Evolutionary conservation across 345 rosid genomes (phyloP).

Genomic region (Acer yangbiense): DNA sequence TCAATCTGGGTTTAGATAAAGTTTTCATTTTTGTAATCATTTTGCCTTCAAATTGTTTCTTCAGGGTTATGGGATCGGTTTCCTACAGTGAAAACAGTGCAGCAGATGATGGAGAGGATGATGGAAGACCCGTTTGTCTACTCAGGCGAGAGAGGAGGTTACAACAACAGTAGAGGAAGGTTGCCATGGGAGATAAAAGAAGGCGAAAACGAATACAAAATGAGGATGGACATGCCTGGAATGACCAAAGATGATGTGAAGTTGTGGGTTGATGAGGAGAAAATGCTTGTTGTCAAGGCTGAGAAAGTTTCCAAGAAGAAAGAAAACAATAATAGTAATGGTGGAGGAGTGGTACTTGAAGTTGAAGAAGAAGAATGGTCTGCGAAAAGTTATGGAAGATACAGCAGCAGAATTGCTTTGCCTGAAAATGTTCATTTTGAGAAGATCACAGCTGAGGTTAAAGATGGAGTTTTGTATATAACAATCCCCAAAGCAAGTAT

Average conservation of each 20-base stretch:
- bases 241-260: conserved; percentile 68
- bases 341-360: conserved; percentile 18
- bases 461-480: conserved; percentile 61
- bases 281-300: conserved; percentile 54
- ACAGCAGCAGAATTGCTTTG: conserved; percentile 56
- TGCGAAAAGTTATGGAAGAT: conserved; percentile 57
- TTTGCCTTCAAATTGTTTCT: not conserved
- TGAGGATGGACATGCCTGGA: conserved; percentile 79
- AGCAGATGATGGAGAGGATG: conserved; percentile 64
- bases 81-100: conserved; percentile 61
- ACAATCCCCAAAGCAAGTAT: conserved; percentile 47
- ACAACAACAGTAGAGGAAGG: conserved; percentile 53
- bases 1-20: not conserved
- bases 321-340: not conserved
- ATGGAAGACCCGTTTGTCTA: conserved; percentile 50
- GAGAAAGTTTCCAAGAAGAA: conserved; percentile 42
- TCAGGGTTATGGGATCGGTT: conserved; percentile 52
- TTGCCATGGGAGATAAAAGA: conserved; percentile 72
- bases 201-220: conserved; percentile 48
- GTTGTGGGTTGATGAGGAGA: conserved; percentile 69
- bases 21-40: not conserved
- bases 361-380: conserved; percentile 56
- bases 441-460: conserved; percentile 66
- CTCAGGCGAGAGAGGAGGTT: conserved; percentile 31
- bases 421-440: conserved; percentile 62